Evolutionary conservation across 805 yeast species (phyloP), one percentile per base, ranked within the genome.

Genomic region (Ogataea minuta): DNA sequence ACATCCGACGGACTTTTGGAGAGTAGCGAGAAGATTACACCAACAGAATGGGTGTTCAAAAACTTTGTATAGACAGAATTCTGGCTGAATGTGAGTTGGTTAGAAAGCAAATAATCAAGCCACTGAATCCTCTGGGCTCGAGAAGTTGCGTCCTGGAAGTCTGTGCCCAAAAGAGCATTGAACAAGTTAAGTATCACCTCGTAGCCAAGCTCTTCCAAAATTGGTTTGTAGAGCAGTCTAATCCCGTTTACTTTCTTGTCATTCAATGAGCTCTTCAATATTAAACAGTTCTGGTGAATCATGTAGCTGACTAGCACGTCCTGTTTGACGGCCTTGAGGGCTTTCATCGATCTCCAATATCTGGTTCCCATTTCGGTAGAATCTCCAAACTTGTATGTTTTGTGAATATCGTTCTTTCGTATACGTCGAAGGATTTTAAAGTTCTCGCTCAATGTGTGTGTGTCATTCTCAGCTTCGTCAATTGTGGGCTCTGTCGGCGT

Each of bases 361-460:
- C 63, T 65, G n/a, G 43, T 45, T 0, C 76, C 78, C 2, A 45
- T 52, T 16, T 63, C 71, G 11, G 66, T 53, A 1, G 71, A 59
- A 44, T 72, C 77, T 4, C 76, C 78, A 36, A 32, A 58, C 45
- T 70, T 72, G 43, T 63, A 60, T 9, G 63, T 41, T 25, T 50
- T 60, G 28, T 57, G 59, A 20, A 76, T 53, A 43, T 76, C 67
- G 17, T 63, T 60, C 45, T 75, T 70, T 24, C 84, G 57, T 9
- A 76, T 58, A 36, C 74, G 68, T 51, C 79, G 71, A 60, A 73
- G 76, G 4, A 53, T 56, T 44, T 76, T 72, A 34, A 79, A 56
- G 28, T 62, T 51, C 3, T 53, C 62, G 28, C 63, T 66, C n/a
- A 70, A 34, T 4, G 44, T 44, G 9, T n/a, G 10, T 2, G 14